These are phyloP conservation scores for Penicillium canescens DNA, from an alignment of 495 filamentous ascomycete genomes.

Conservation along the genomic window DNA sequence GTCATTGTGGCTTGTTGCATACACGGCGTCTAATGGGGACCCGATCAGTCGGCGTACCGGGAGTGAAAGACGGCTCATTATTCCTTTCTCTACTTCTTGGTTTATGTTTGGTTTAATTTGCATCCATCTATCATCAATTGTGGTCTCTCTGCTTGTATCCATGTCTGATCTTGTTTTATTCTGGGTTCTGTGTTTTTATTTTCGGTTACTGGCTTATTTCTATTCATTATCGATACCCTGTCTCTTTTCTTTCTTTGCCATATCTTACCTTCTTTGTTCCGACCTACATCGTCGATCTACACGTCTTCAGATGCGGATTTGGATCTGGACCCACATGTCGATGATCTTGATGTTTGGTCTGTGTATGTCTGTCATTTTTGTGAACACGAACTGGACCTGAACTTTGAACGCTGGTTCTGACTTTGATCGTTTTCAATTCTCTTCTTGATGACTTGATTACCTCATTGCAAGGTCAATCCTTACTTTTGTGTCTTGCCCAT, in stretches of 20 bases:
- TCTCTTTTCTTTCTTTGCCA: conserved; percentile 15
- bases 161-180: conserved; percentile 20
- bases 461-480: not conserved
- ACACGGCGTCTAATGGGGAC: conserved; percentile 39
- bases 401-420: not conserved
- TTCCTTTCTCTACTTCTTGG: conserved; percentile 16
- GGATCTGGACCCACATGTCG: no score
- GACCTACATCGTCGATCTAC: not conserved
- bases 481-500: not conserved
- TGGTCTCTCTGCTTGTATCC: not conserved
- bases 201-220: conserved; percentile 19
- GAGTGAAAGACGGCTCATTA: conserved; percentile 29
- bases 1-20: conserved; percentile 37
- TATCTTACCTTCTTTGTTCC: not conserved
- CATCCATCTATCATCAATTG: not conserved
- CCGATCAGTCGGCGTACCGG: conserved; percentile 34
- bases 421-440: not conserved
- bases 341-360: not conserved
- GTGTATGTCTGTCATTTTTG: conserved; percentile 1
- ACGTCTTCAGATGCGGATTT: not conserved
- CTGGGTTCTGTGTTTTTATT: conserved; percentile 19
- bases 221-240: conserved; percentile 39
- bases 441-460: not conserved
- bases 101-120: conserved; percentile 20
- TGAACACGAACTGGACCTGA: not conserved